A percentile compares a stretch with the other conserved stretches of the same genome.
These are phyloP conservation scores for Fusarium sp. DNA, from an alignment of 2,329 filamentous ascomycete species.

Conservation along the genomic window DNA sequence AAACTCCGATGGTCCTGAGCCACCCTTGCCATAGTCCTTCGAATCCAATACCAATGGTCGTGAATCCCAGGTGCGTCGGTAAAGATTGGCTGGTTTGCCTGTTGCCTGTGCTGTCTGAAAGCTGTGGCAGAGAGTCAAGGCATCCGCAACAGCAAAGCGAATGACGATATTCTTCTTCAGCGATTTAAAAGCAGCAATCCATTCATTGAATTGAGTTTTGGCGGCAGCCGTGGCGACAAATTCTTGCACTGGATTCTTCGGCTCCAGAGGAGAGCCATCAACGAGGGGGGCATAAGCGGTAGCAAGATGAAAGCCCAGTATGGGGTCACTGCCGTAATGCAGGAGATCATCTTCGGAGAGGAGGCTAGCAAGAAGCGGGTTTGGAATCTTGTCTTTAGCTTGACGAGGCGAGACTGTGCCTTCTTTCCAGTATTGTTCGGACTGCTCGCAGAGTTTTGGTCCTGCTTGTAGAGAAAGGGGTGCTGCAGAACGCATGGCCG, in stretches of 20 bases:
- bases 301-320: conserved; percentile 71
- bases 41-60: conserved; percentile 60
- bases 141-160: conserved; percentile 65
- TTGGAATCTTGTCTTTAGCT: conserved; percentile 50
- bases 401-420: conserved; percentile 50
- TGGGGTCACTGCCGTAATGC: conserved; percentile 65
- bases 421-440: conserved; percentile 55
- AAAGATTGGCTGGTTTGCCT: conserved; percentile 57
- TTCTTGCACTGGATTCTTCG: conserved; percentile 25
- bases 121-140: conserved; percentile 66
- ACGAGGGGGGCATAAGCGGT: conserved; percentile 59
- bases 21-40: conserved; percentile 56
- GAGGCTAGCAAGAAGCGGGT: conserved; percentile 62
- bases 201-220: conserved; percentile 62
- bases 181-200: conserved; percentile 59
- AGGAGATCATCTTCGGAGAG: conserved; percentile 57
- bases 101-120: conserved; percentile 60
- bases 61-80: conserved; percentile 58
- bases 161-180: conserved; percentile 55
- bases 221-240: conserved; percentile 55
- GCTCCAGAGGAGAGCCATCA: conserved; percentile 57
- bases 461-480: conserved; percentile 53
- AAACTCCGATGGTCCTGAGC: conserved; percentile 60
- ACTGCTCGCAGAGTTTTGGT: conserved; percentile 42
- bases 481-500: conserved; percentile 57